These are phyloP conservation scores for Heterobasidion irregulare DNA, from an alignment of 1,284 basidiomycete genomes.

Conservation along the genomic window DNA sequence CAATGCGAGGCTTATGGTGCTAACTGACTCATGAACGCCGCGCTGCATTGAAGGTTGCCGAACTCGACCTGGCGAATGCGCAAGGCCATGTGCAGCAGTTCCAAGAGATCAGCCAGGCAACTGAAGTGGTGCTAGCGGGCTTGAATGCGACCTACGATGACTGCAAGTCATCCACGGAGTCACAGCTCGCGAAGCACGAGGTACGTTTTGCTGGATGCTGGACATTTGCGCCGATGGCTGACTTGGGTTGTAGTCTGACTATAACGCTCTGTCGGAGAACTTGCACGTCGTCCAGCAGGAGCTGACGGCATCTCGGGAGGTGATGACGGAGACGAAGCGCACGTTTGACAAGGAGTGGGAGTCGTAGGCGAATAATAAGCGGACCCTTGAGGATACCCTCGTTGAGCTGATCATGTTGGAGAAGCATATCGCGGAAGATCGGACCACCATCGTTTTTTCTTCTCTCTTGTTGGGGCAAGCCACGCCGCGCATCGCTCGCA, in stretches of 20 bases:
- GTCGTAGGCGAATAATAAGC: conserved; percentile 73
- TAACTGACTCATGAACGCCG: conserved; percentile 25
- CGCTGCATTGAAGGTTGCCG: conserved; percentile 63
- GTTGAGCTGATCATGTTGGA: conserved; percentile 68
- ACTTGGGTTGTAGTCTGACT: conserved; percentile 45
- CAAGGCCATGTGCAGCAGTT: conserved; percentile 74
- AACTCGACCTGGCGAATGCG: conserved; percentile 67
- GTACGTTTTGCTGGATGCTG: conserved; percentile 29
- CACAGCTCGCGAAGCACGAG: conserved; percentile 55
- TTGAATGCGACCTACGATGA: conserved; percentile 72
- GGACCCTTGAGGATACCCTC: conserved; percentile 69
- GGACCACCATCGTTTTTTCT: conserved; percentile 14
- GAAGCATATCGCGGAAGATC: conserved; percentile 54
- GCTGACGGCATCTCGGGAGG: conserved; percentile 38
- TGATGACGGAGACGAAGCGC: conserved; percentile 55
- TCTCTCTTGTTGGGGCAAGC: neutral
- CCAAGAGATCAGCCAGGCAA: conserved; percentile 77
- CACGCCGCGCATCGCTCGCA: neutral
- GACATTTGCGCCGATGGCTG: neutral
- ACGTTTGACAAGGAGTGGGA: conserved; percentile 56
- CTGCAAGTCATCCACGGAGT: conserved; percentile 64
- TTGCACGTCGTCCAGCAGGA: conserved; percentile 51
- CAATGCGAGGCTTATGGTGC: neutral
- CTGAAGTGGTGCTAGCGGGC: conserved; percentile 66
- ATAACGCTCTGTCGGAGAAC: conserved; percentile 55